Evolutionary conservation across 2,329 filamentous ascomycete genomes (phyloP).

Genomic region (Rhynchosporium secalis): DNA sequence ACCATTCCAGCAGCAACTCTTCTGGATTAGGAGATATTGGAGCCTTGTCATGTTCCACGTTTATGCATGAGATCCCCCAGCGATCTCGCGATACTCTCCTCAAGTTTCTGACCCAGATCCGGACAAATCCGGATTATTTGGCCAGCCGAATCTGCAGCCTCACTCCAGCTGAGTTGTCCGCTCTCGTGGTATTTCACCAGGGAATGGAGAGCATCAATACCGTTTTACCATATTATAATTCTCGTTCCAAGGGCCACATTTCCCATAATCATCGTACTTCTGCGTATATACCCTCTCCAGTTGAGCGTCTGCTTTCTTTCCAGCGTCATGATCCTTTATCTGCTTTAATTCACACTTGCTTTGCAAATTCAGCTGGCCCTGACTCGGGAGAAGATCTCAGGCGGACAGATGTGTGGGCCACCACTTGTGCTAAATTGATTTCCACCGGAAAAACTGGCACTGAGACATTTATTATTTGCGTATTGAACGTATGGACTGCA

Average conservation of each 20-base stretch:
- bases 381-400: constrained; percentile 79
- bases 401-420: constrained; percentile 84
- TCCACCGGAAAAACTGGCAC: constrained; percentile 72
- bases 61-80: constrained; percentile 72
- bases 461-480: constrained; percentile 77
- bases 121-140: constrained; percentile 85
- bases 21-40: constrained; percentile 43
- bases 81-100: constrained; percentile 75
- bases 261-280: constrained; percentile 49
- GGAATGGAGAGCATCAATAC: constrained; percentile 80
- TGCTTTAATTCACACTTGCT: constrained; percentile 82
- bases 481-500: constrained; percentile 83
- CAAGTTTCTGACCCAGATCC: constrained; percentile 76
- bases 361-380: constrained; percentile 80
- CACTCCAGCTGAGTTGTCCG: constrained; percentile 71
- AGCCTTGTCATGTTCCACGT: constrained; percentile 49
- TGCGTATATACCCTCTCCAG: constrained; percentile 57
- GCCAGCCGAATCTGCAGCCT: constrained; percentile 78
- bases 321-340: constrained; percentile 86
- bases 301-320: constrained; percentile 84
- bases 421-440: constrained; percentile 80
- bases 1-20: constrained; percentile 45
- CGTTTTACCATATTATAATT: constrained; percentile 69
- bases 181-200: constrained; percentile 76
- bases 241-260: constrained; percentile 45